Evolutionary conservation across 306 rosid genomes (phyloP), one percentile per base, ranked within the genome.

Genomic region (Echinosophora koreensis): DNA sequence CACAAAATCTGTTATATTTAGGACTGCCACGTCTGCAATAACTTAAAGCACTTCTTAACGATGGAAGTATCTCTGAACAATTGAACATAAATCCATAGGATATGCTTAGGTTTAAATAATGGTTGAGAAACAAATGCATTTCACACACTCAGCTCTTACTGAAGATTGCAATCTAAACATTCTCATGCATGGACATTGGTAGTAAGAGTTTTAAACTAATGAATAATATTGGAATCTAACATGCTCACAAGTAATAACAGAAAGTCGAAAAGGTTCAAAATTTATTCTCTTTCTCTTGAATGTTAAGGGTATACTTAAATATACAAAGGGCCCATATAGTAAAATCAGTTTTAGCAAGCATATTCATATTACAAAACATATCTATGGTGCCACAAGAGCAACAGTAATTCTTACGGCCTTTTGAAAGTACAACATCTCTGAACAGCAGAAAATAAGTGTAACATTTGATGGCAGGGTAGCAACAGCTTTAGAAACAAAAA

Each of bases 331-430:
- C 0, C 1, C 22, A 22, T 22, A 22, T 22, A 18, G 65, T 64
- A 46, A 52, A 76, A 52, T 18, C 55, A 52, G 17, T 8, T 15
- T 35, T 10, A 32, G 39, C 12, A 67, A 16, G 41, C 5, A 67
- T 41, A 67, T 67, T 46, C 16, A 9, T 4, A 59, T 59, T 69
- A 64, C 55, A 38, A 28, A 51, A 41, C 57, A 28, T 65, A 14
- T 69, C 27, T 76, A 60, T 12, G 63, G 55, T 76, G 27, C 72
- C 55, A 64, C 44, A n/a, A 58, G 42, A 58, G 27, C 42, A 62
- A 74, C 34, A 61, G n/a, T 56, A 22, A 39, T 17, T 16, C 2
- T 37, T 55, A 50, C 42, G 18, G 27, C 2, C 4, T 1, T 32
- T 69, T 11, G 55, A 42, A 73, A 42, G 14, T 18, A 39, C 8